Conservation (phyloP, 495 filamentous ascomycete species). For the Amniculicola lignicola region DNA sequence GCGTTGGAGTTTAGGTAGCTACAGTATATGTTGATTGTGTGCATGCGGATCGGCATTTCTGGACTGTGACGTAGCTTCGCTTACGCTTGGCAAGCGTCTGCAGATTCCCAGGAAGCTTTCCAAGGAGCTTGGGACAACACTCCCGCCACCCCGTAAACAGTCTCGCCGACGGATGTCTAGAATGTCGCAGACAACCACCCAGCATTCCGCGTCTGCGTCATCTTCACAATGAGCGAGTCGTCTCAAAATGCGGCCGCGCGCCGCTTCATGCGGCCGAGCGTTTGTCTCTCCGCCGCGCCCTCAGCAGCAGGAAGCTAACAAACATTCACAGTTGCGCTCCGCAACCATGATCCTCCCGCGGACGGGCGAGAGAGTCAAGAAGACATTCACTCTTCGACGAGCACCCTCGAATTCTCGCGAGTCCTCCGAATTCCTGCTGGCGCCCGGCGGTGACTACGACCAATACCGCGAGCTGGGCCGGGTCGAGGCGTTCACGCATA, state of each 20-base stretch:
- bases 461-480: slow-evolving; percentile 5
- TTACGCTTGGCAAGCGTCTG: too few species aligned
- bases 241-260: slow-evolving; percentile 21
- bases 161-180: too few species aligned
- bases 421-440: slow-evolving; percentile 28
- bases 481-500: slow-evolving; percentile 5
- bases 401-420: slow-evolving; percentile 25
- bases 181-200: not conserved
- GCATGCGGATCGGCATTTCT: too few species aligned
- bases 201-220: not conserved
- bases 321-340: slow-evolving; percentile 49
- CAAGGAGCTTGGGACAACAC: too few species aligned
- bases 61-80: too few species aligned
- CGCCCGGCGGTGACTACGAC: slow-evolving; percentile 22
- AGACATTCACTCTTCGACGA: slow-evolving; percentile 55
- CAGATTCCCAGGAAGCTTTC: too few species aligned
- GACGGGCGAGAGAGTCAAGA: slow-evolving; percentile 59
- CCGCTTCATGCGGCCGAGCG: slow-evolving; percentile 31
- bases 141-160: too few species aligned
- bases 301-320: slow-evolving; percentile 13
- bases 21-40: too few species aligned
- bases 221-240: slow-evolving; percentile 26
- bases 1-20: too few species aligned
- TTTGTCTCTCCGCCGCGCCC: slow-evolving; percentile 12
- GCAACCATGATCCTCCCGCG: slow-evolving; percentile 59